Evolutionary conservation across 352 stramenopile genomes (phyloP).

Genomic region (Phytophthora melonis): DNA sequence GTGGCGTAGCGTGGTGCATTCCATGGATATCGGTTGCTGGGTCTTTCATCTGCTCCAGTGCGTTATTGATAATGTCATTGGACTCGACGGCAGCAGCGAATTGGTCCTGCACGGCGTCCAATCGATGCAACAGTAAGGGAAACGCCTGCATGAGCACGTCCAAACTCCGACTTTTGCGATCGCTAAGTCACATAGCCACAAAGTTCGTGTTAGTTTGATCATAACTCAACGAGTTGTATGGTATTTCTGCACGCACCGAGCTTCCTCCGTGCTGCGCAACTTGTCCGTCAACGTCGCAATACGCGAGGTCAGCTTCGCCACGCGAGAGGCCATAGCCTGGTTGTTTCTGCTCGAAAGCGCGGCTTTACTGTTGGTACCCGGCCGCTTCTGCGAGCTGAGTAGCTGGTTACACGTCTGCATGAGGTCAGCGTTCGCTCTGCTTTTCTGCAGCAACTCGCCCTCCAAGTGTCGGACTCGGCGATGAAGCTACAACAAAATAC

Average conservation of each 20-base stretch:
- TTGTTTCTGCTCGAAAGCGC: constrained; percentile 4
- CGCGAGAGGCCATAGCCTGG: constrained; percentile 14
- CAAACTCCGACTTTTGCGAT: constrained; percentile 54
- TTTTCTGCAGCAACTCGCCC: constrained; percentile 49
- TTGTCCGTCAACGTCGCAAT: constrained; percentile 46
- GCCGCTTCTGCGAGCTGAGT: constrained; percentile 20
- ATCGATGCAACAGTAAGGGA: constrained; percentile 51
- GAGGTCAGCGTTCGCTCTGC: constrained; percentile 38
- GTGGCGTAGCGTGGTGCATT: neutral
- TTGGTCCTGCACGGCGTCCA: constrained; percentile 63
- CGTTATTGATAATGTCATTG: constrained; percentile 58
- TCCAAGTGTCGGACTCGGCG: constrained; percentile 55
- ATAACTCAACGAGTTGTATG: neutral
- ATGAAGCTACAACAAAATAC: constrained; percentile 36
- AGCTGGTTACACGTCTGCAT: constrained; percentile 48
- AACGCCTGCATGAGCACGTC: constrained; percentile 55
- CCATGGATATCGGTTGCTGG: constrained; percentile 9
- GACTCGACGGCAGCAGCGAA: constrained; percentile 53
- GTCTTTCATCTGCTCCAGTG: constrained; percentile 55
- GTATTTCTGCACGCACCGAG: constrained; percentile 33
- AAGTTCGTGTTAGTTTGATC: neutral
- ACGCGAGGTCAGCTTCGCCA: constrained; percentile 27
- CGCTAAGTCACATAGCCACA: constrained; percentile 10
- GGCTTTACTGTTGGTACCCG: constrained; percentile 8
- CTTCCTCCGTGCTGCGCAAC: constrained; percentile 46